phyloP scores from a whole-genome alignment of 768 basidiomycete species.

The Pisolithus sp. region DNA sequence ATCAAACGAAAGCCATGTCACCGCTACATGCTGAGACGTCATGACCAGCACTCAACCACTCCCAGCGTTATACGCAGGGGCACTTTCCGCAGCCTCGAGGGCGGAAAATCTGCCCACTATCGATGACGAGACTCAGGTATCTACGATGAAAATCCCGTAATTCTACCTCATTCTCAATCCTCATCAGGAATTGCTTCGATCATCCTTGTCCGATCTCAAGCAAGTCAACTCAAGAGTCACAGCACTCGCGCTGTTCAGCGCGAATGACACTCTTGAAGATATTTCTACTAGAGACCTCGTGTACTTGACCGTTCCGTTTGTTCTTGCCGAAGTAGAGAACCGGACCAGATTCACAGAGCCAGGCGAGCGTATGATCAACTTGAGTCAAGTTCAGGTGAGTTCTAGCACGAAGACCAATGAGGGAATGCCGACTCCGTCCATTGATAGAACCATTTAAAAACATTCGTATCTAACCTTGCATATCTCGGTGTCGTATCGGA shows the following conservation, averaged over 20 bases:
- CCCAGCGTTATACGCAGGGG: slow-evolving; percentile 34
- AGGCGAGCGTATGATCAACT: slow-evolving; percentile 48
- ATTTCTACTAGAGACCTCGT: slow-evolving; percentile 70
- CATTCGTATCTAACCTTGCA: slow-evolving; percentile 47
- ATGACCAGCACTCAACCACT: slow-evolving; percentile 25
- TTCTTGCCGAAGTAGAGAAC: slow-evolving; percentile 57
- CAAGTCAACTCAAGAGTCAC: slow-evolving; percentile 47
- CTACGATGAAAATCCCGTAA: not conserved
- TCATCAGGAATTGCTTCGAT: slow-evolving; percentile 52
- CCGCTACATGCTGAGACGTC: not conserved
- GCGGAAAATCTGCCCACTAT: slow-evolving; percentile 36
- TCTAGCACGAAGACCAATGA: slow-evolving; percentile 1
- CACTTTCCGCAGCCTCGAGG: slow-evolving; percentile 32
- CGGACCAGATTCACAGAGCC: slow-evolving; percentile 51
- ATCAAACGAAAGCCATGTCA: too few relatives aligned
- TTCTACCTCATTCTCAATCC: not conserved
- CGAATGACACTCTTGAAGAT: slow-evolving; percentile 79
- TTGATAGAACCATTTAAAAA: slow-evolving; percentile 41
- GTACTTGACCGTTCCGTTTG: slow-evolving; percentile 70
- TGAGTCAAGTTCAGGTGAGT: slow-evolving; percentile 57
- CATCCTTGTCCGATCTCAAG: slow-evolving; percentile 50
- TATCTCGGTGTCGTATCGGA: slow-evolving; percentile 62
- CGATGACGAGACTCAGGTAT: slow-evolving; percentile 42
- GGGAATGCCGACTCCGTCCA: slow-evolving; percentile 3
- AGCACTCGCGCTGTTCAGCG: slow-evolving; percentile 68